Percentiles rank a stretch among this genome's conserved stretches.
phyloP scores from a whole-genome alignment of 371 early-diverging fungal genomes.

The Rhizomucor pusillus region DNA sequence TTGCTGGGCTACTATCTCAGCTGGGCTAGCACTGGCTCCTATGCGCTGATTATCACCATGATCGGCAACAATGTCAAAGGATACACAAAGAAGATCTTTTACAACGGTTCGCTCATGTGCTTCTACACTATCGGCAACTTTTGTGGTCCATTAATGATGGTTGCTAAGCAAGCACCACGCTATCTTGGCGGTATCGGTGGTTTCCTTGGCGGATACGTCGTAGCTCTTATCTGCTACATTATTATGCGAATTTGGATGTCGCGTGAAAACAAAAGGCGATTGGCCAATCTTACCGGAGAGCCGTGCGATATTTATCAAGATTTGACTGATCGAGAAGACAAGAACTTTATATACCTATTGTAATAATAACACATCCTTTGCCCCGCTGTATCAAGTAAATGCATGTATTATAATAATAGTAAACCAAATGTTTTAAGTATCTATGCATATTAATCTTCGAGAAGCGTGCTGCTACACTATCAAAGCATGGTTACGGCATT shows the following conservation, averaged over 20 bases:
- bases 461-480: too few species aligned
- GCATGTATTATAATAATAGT: too few species aligned
- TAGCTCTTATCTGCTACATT: constrained; percentile 6
- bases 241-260: constrained; percentile 18
- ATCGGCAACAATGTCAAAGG: constrained; percentile 17
- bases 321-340: constrained; percentile 26
- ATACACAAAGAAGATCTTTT: constrained; percentile 19
- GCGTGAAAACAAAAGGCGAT: constrained; percentile 12
- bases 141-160: constrained; percentile 16
- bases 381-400: too few species aligned
- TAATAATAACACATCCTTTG: too few species aligned
- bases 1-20: constrained; percentile 26
- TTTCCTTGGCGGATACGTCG: constrained; percentile 8
- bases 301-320: constrained; percentile 17
- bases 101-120: constrained; percentile 22
- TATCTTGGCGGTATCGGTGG: constrained; percentile 17
- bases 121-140: constrained; percentile 15
- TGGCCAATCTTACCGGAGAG: constrained; percentile 5
- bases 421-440: too few species aligned
- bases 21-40: constrained; percentile 20
- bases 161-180: constrained; percentile 10
- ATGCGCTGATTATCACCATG: constrained; percentile 21
- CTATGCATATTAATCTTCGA: too few species aligned
- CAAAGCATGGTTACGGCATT: too few species aligned
- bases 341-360: constrained; percentile 25